Percentiles rank a stretch among this genome's conserved stretches.
Conservation (phyloP, 768 basidiomycete genomes). For the Tulasnella sp. region DNA sequence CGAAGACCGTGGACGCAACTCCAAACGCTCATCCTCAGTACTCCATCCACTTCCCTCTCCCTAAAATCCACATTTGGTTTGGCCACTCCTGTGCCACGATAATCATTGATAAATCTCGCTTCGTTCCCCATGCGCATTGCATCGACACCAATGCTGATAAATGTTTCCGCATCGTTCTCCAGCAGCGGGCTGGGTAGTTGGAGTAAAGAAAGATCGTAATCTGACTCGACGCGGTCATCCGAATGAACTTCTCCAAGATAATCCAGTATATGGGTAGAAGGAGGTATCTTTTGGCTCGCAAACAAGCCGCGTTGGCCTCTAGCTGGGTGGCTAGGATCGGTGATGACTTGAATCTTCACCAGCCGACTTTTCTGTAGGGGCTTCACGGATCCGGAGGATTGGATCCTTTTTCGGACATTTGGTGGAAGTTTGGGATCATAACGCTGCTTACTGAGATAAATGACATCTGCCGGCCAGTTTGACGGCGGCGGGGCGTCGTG, state of each 20-base stretch:
- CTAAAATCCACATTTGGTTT: slow-evolving; percentile 74
- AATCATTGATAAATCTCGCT: slow-evolving; percentile 89
- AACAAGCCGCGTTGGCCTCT: slow-evolving; percentile 80
- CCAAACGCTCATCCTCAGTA: slow-evolving; percentile 79
- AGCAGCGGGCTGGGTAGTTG: slow-evolving; percentile 43
- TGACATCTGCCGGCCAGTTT: slow-evolving; percentile 59
- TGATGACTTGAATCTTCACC: slow-evolving; percentile 63
- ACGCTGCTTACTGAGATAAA: slow-evolving; percentile 55
- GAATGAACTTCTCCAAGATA: slow-evolving; percentile 86
- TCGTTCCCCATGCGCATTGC: slow-evolving; percentile 80
- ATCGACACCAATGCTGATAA: slow-evolving; percentile 69
- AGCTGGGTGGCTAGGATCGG: slow-evolving; percentile 64
- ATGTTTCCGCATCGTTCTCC: slow-evolving; percentile 10
- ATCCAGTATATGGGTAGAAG: slow-evolving; percentile 70
- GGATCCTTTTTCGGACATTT: slow-evolving; percentile 47
- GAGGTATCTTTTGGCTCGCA: slow-evolving; percentile 69
- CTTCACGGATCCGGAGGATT: slow-evolving; percentile 36
- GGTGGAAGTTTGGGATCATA: slow-evolving; percentile 65
- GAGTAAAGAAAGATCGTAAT: slow-evolving; percentile 86
- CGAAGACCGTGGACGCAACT: slow-evolving; percentile 60
- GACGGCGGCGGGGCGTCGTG: slow-evolving; percentile 43
- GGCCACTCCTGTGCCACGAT: slow-evolving; percentile 64
- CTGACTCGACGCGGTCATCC: slow-evolving; percentile 69
- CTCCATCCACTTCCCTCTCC: slow-evolving; percentile 60
- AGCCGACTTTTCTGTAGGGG: slow-evolving; percentile 39